Percentiles rank a stretch among this genome's conserved stretches.
Evolutionary conservation across 768 basidiomycete species (phyloP).

Genomic region (Mycena galopus): DNA sequence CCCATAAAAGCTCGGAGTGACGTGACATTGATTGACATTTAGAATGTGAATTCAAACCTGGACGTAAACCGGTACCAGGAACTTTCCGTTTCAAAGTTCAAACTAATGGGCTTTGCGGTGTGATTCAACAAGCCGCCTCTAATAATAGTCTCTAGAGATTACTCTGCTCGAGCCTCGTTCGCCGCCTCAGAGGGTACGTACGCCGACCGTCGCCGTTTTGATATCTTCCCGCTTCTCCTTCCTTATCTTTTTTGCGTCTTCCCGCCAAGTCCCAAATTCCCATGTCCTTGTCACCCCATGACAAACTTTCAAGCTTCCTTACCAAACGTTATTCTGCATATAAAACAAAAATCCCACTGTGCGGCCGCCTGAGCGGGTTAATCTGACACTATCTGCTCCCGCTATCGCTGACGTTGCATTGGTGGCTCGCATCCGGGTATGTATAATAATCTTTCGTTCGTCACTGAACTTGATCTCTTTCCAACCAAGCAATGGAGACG

Average conservation of each 20-base stretch:
- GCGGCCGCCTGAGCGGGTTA: neutral
- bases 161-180: no score
- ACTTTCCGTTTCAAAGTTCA: no score
- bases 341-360: slow-evolving; percentile 17
- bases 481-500: slow-evolving; percentile 13
- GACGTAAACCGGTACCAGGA: no score
- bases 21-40: no score
- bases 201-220: neutral
- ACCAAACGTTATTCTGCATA: neutral
- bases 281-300: slow-evolving; percentile 13
- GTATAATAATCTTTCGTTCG: neutral
- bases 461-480: neutral
- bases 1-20: no score
- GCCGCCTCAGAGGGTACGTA: no score
- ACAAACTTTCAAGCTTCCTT: slow-evolving; percentile 7
- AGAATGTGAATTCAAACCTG: no score
- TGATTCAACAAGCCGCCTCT: no score
- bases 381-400: slow-evolving; percentile 10
- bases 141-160: no score
- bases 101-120: no score
- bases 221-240: neutral
- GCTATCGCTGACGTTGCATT: slow-evolving; percentile 7
- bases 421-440: neutral
- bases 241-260: neutral
- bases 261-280: neutral